phyloP scores from a whole-genome alignment of 2,329 filamentous ascomycete genomes.

The Penicillium expansum region DNA sequence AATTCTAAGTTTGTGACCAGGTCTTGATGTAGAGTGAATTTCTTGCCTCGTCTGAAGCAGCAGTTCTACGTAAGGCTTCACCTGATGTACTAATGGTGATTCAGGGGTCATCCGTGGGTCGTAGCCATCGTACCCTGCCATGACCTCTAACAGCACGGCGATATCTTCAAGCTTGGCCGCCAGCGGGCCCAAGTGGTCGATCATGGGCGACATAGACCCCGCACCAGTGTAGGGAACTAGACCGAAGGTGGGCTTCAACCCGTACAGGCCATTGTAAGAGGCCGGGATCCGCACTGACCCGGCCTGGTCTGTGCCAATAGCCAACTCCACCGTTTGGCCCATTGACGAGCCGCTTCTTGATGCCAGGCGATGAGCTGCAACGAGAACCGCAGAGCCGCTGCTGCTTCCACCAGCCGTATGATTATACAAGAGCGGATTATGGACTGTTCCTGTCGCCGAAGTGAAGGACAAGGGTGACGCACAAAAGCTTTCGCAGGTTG shows the following conservation, averaged over 20 bases:
- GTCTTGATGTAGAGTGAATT: not conserved
- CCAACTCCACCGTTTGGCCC: constrained; percentile 35
- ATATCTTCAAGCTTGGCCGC: constrained; percentile 44
- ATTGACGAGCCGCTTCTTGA: constrained; percentile 2
- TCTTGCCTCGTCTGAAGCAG: constrained; percentile 16
- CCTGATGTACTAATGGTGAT: constrained; percentile 35
- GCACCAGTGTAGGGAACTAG: constrained; percentile 53
- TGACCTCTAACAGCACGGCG: constrained; percentile 44
- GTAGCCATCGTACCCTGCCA: constrained; percentile 52
- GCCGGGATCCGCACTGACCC: constrained; percentile 42
- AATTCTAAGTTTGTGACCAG: constrained; percentile 39
- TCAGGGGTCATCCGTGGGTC: constrained; percentile 45
- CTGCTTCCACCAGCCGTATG: constrained; percentile 40
- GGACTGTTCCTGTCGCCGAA: constrained; percentile 37
- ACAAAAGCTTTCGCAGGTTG: constrained; percentile 42
- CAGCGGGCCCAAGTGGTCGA: constrained; percentile 50
- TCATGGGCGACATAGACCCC: constrained; percentile 39
- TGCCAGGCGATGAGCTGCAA: constrained; percentile 29
- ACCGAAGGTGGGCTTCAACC: constrained; percentile 50
- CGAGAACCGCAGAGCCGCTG: constrained; percentile 31
- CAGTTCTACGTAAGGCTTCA: constrained; percentile 33
- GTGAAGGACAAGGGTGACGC: constrained; percentile 39
- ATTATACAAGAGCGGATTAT: constrained; percentile 35
- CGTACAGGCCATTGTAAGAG: constrained; percentile 44
- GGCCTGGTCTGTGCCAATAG: constrained; percentile 43